Conservation (phyloP, 345 rosid species). For the Populus simonii region DNA sequence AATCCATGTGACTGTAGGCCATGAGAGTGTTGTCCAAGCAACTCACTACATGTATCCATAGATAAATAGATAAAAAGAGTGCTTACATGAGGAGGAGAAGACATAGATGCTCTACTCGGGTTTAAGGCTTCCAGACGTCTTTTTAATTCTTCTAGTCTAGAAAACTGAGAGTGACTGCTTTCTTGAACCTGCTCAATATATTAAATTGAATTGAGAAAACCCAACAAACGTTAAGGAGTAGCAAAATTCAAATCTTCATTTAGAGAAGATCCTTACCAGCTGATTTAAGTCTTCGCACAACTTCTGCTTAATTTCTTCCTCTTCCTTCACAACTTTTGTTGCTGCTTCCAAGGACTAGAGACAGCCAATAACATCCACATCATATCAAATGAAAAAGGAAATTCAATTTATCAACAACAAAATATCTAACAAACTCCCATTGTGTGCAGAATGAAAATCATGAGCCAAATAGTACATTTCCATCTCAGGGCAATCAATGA, state of each 20-base stretch:
- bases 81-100: constrained; percentile 45
- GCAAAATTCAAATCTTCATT: constrained; percentile 1
- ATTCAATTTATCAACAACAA: not conserved
- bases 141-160: constrained; percentile 78
- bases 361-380: constrained; percentile 7
- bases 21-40: constrained; percentile 6
- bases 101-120: constrained; percentile 50
- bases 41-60: constrained; percentile 3
- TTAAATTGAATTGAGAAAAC: constrained; percentile 1
- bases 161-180: constrained; percentile 64
- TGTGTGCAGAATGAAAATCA: not conserved
- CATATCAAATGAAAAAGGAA: not conserved
- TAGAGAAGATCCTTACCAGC: constrained; percentile 48
- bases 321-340: constrained; percentile 55
- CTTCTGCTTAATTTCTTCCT: constrained; percentile 74
- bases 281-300: constrained; percentile 76
- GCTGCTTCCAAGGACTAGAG: constrained; percentile 72
- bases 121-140: constrained; percentile 74
- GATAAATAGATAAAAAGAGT: constrained; percentile 19
- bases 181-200: constrained; percentile 57
- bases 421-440: not conserved
- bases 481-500: not conserved
- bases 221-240: not conserved
- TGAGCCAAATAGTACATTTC: not conserved
- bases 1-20: not conserved